Base-by-base conservation (phyloP, 768 basidiomycete genomes). In the Calocybe indica region DNA sequence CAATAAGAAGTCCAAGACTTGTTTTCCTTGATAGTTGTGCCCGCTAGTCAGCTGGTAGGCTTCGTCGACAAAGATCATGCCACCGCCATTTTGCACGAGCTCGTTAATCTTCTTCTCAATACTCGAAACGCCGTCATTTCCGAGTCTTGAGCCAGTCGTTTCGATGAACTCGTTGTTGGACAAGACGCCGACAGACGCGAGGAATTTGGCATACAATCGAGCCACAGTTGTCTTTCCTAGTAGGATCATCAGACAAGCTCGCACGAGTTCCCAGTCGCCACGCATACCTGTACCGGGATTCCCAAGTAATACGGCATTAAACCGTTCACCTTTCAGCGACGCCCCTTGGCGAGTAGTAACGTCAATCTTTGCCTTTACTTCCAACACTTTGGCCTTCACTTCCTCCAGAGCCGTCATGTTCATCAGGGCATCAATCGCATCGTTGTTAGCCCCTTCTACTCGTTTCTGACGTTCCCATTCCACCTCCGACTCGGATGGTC, bases 201-300 rank as follows among this genome's bases (percentile, higher is more conserved):
- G 59, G 55, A 85, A 81, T 46, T 79, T 75, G 1, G 79, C 80
- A 53, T 84, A 87, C 32, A 72, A 66, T 12, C 83, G 65, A 1
- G 83, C 85, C 5, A 87, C 71, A 0, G 85, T 86, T 0, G 84
- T 86, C 68, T 85, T 85, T 8, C 83, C 84, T 85, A 42, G 37
- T 38, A 10, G 22, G 33, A 41, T 9, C 40, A 36, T 33, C 33
- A 48, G n/a, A 48, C 7, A 43, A 43, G 8, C 29, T 28, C 11
- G 30, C 8, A 14, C 29, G 12, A 29, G 10, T 40, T 9, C 14
- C 5, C 39, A 9, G 39, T 15, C 14, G 5, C 31, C 50, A 30
- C n/a, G 52, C 69, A 29, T 48, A 85, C 85, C 85, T 60, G 85
- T 88, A 7, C 85, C 85, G 3, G 85, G 85, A 55, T 88, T 88